These are phyloP conservation scores for Cronartium quercuum DNA, from an alignment of 1,284 basidiomycete species.

Conservation along the genomic window DNA sequence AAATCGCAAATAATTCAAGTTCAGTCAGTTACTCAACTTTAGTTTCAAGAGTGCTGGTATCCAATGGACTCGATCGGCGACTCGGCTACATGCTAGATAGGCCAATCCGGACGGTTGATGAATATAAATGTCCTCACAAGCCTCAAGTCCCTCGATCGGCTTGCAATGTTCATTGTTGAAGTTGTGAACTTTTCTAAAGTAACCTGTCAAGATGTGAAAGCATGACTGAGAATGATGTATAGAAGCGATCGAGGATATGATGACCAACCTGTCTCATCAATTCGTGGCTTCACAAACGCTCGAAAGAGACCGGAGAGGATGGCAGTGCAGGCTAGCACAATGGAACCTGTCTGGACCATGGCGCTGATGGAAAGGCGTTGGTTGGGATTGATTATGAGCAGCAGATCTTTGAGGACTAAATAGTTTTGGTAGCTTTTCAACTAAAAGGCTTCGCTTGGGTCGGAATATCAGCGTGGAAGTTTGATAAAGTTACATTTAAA, in stretches of 20 bases:
- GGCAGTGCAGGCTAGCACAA: slow-evolving; percentile 9
- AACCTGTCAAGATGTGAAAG: background rate
- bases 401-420: too few relatives aligned
- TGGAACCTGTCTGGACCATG: slow-evolving; percentile 22
- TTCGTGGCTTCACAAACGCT: slow-evolving; percentile 16
- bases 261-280: slow-evolving; percentile 25
- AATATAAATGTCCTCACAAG: slow-evolving; percentile 31
- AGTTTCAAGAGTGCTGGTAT: background rate
- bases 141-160: slow-evolving; percentile 15
- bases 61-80: slow-evolving; percentile 10
- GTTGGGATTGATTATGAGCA: too few relatives aligned
- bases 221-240: background rate
- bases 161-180: slow-evolving; percentile 32
- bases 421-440: too few relatives aligned
- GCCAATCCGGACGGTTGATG: slow-evolving; percentile 13
- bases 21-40: slow-evolving; percentile 14
- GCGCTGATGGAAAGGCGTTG: too few relatives aligned
- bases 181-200: slow-evolving; percentile 5
- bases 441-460: too few relatives aligned
- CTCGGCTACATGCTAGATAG: slow-evolving; percentile 29
- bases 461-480: too few relatives aligned
- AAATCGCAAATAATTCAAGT: too few relatives aligned
- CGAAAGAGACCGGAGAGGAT: slow-evolving; percentile 20
- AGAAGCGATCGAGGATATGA: background rate
- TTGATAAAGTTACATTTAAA: too few relatives aligned